Evolutionary conservation across 345 rosid species (phyloP), one percentile per base, ranked within the genome.

Genomic region (Kernera saxatilis): DNA sequence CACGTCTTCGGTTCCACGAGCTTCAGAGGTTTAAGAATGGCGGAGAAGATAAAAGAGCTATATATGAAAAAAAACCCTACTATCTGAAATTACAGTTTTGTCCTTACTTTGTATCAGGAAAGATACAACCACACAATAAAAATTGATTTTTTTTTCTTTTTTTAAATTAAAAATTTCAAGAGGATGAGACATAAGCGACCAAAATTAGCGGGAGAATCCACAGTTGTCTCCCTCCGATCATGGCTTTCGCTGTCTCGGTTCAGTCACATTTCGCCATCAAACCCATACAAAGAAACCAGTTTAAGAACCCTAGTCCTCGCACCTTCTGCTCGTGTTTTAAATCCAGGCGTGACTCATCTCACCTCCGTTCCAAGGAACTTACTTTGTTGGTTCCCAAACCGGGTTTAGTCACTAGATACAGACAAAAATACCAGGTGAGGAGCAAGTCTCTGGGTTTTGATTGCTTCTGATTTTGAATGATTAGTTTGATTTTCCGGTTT

Each of bases 341-440:
- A 15, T 37, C 79, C 29, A 45, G 71, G 59, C 36, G 67, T 55
- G 17, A 12, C 70, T 69, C 75, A 7, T 68, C 58, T 61, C 35
- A 62, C 66, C 71, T 54, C 27, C 45, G 51, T 71, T 77, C 59
- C 69, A 78, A 77, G 41, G 21, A 76, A 57, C 79, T 60, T 17
- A 39, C 67, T 72, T 68, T 73, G 64, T 4, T 69, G 10, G 69
- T 69, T 17, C 54, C 84, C 2, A 64, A 43, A 1, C 50, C 77
- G 12, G 37, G 73, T 0, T 76, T 70, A 52, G 62, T 66, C 52
- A 32, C 79, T 30, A 19, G 61, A 67, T 36, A 9, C 64, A 79
- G 73, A 71, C 64, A 6, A 7, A 66, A 48, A 37, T 74, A 79
- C 74, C 73, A 41, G 69, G 88, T 88, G 65, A 71, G 69, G n/a